Percentiles rank a stretch among this genome's conserved stretches.
These are phyloP conservation scores for Trametes polyzona DNA, from an alignment of 1,284 basidiomycete species.

Conservation along the genomic window DNA sequence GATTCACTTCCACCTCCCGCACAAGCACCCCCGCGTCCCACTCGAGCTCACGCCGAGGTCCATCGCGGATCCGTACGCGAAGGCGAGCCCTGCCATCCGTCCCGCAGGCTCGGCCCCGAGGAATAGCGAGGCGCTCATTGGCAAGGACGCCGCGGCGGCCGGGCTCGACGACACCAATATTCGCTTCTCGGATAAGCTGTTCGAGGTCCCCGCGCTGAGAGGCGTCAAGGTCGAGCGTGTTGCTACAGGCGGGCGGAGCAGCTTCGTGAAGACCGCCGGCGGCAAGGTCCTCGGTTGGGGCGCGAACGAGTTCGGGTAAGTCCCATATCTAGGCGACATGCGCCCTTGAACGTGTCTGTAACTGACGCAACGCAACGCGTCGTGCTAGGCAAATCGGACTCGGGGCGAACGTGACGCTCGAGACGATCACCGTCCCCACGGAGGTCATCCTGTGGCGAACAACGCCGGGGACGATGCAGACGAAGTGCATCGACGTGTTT, in stretches of 20 bases:
- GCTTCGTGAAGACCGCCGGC: constrained; percentile 69
- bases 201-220: constrained; percentile 80
- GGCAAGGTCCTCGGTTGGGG: constrained; percentile 91
- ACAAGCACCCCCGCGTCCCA: constrained; percentile 28
- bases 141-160: constrained; percentile 21
- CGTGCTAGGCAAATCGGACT: constrained; percentile 79
- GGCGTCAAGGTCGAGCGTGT: constrained; percentile 72
- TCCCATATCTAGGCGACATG: no score
- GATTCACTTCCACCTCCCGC: constrained; percentile 37
- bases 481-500: constrained; percentile 67
- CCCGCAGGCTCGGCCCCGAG: constrained; percentile 25
- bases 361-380: constrained; percentile 7
- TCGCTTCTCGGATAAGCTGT: constrained; percentile 74
- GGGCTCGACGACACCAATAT: constrained; percentile 55
- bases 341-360: background rate
- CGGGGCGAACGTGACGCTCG: constrained; percentile 68
- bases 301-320: constrained; percentile 82
- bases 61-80: constrained; percentile 54
- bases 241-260: constrained; percentile 75
- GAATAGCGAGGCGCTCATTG: constrained; percentile 14
- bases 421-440: constrained; percentile 82
- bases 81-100: constrained; percentile 36
- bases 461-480: constrained; percentile 55
- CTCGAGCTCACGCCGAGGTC: constrained; percentile 58
- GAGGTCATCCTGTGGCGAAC: constrained; percentile 78